These are phyloP conservation scores for Penicillium sp. DNA, from an alignment of 2,329 filamentous ascomycete genomes.

Conservation along the genomic window DNA sequence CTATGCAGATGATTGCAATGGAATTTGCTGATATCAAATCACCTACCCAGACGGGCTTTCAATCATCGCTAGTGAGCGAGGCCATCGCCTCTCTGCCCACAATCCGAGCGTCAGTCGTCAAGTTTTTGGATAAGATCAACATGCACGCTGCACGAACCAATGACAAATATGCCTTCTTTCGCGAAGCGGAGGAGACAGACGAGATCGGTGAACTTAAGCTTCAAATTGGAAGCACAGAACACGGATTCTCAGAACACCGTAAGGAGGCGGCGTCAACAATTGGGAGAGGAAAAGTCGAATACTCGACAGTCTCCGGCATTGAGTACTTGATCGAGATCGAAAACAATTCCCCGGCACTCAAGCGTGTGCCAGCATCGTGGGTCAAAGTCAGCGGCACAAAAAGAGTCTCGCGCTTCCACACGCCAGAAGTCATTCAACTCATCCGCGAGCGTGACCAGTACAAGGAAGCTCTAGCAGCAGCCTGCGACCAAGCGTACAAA, in stretches of 20 bases:
- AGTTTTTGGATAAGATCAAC: constrained; percentile 82
- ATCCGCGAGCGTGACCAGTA: constrained; percentile 88
- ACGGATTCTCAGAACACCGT: constrained; percentile 78
- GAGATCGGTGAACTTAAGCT: constrained; percentile 85
- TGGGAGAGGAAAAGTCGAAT: constrained; percentile 69
- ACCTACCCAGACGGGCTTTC: constrained; percentile 67
- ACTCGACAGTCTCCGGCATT: constrained; percentile 81
- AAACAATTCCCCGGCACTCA: constrained; percentile 67
- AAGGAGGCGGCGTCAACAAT: constrained; percentile 68
- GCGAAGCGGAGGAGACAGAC: constrained; percentile 81
- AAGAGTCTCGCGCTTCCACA: constrained; percentile 87
- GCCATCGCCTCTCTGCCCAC: constrained; percentile 74
- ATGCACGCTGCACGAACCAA: constrained; percentile 75
- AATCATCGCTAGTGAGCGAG: constrained; percentile 64
- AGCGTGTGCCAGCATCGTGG: constrained; percentile 90
- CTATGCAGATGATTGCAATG: constrained; percentile 74
- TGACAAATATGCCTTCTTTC: constrained; percentile 93
- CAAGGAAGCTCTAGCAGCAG: constrained; percentile 86
- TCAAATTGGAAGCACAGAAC: constrained; percentile 86
- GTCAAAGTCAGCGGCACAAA: constrained; percentile 93
- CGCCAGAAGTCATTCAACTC: constrained; percentile 79
- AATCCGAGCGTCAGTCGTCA: constrained; percentile 69
- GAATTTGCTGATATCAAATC: constrained; percentile 69
- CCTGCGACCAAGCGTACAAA: constrained; percentile 80
- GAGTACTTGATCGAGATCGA: constrained; percentile 92